Conservation (phyloP, 495 filamentous ascomycete genomes). For the Aspergillus taichungensis region DNA sequence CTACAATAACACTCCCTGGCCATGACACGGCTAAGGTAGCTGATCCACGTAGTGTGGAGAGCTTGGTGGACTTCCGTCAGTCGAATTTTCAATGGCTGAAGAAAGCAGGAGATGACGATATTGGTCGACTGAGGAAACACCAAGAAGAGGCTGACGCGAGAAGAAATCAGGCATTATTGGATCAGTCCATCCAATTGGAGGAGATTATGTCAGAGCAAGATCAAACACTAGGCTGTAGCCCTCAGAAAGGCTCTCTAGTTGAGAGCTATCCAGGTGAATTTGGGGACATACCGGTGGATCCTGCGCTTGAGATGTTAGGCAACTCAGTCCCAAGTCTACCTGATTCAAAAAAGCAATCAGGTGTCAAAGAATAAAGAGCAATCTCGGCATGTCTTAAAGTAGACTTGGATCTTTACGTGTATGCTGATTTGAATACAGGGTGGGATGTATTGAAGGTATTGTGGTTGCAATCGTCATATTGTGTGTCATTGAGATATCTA, state of each 20-base stretch:
- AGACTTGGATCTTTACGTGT: too few species aligned
- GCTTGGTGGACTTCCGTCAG: slow-evolving; percentile 71
- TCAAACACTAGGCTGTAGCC: slow-evolving; percentile 19
- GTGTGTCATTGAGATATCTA: too few species aligned
- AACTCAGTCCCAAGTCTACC: slow-evolving; percentile 6
- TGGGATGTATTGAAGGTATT: too few species aligned
- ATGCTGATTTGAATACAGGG: background rate
- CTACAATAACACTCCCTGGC: slow-evolving; percentile 73
- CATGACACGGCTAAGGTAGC: slow-evolving; percentile 83
- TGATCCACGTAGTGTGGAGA: slow-evolving; percentile 80
- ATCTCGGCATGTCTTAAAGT: too few species aligned
- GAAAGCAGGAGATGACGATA: slow-evolving; percentile 42
- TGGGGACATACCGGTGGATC: slow-evolving; percentile 43
- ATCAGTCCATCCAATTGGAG: slow-evolving; percentile 26
- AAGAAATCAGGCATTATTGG: slow-evolving; percentile 29
- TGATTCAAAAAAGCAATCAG: background rate
- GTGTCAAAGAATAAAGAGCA: too few species aligned
- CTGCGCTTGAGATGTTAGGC: slow-evolving; percentile 25
- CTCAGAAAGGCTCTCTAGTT: slow-evolving; percentile 14
- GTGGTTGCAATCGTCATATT: too few species aligned
- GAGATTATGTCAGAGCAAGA: slow-evolving; percentile 16
- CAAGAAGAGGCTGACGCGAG: slow-evolving; percentile 43
- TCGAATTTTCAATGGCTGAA: slow-evolving; percentile 77
- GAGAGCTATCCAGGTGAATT: slow-evolving; percentile 13
- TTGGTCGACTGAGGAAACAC: slow-evolving; percentile 37